A percentile compares a stretch with the other conserved stretches of the same genome.
phyloP scores from a whole-genome alignment of 805 yeast species.

The Aciculoconidium aculeatum region DNA sequence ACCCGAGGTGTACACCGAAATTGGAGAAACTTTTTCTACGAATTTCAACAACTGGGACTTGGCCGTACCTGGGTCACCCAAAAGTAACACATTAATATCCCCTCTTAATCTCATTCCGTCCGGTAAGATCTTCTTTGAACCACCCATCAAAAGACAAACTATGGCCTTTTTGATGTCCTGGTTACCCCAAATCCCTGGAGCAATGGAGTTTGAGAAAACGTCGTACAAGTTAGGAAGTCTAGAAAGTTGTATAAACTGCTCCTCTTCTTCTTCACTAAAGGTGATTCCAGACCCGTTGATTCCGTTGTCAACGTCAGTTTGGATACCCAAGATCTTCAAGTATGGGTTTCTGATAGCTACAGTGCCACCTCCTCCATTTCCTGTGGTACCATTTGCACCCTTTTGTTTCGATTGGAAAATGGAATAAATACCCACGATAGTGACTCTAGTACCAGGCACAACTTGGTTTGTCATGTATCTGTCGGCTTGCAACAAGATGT shows the following conservation, averaged over 20 bases:
- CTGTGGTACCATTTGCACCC: slow-evolving; percentile 16
- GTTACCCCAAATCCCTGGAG: slow-evolving; percentile 95
- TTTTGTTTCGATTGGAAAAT: slow-evolving; percentile 69
- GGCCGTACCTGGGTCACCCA: slow-evolving; percentile 99
- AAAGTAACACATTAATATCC: slow-evolving; percentile 84
- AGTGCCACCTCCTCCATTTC: slow-evolving; percentile 28
- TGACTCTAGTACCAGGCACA: slow-evolving; percentile 93
- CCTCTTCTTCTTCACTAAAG: slow-evolving; percentile 91
- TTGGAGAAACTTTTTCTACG: slow-evolving; percentile 92
- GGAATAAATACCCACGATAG: slow-evolving; percentile 87
- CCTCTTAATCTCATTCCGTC: slow-evolving; percentile 97
- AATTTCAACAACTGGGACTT: slow-evolving; percentile 93
- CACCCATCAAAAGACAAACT: slow-evolving; percentile 88
- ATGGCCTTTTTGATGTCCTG: slow-evolving; percentile 90
- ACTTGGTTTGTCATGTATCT: slow-evolving; percentile 84
- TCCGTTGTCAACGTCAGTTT: slow-evolving; percentile 72
- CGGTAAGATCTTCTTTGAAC: slow-evolving; percentile 85
- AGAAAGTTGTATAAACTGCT: slow-evolving; percentile 75
- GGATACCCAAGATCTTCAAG: slow-evolving; percentile 78
- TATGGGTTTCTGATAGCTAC: slow-evolving; percentile 95
- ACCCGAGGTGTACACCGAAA: slow-evolving; percentile 95
- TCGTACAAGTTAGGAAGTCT: slow-evolving; percentile 83
- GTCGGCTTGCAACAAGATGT: slow-evolving; percentile 80
- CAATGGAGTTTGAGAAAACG: slow-evolving; percentile 80
- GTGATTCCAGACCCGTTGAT: slow-evolving; percentile 51